Conservation (phyloP, 2,329 filamentous ascomycete species). For the Chaetomiaceae sp. region DNA sequence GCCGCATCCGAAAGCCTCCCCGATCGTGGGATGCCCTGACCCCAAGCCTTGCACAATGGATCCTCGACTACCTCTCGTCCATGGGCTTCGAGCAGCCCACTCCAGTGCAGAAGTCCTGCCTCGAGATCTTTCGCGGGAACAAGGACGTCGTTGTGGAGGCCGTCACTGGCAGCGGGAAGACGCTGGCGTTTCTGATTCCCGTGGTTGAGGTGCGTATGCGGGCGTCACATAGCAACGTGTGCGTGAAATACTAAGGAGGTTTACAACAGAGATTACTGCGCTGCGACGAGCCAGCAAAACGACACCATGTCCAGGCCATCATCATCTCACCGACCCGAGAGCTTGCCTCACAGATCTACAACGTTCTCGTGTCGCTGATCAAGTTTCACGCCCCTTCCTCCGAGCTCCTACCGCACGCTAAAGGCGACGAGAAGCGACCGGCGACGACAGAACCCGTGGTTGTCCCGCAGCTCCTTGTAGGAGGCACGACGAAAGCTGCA, state of each 20-base stretch:
- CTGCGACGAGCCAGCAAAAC: constrained; percentile 75
- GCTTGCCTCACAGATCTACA: constrained; percentile 82
- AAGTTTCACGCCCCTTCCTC: constrained; percentile 78
- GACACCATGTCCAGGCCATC: constrained; percentile 83
- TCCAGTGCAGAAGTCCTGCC: constrained; percentile 73
- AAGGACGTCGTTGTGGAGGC: constrained; percentile 78
- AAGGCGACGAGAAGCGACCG: constrained; percentile 51
- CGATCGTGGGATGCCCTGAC: constrained; percentile 62
- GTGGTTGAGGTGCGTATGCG: constrained; percentile 20
- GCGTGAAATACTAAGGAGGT: constrained; percentile 45
- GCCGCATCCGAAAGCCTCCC: constrained; percentile 32
- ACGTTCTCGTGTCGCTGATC: constrained; percentile 69
- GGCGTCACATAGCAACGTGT: constrained; percentile 47
- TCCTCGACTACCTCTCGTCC: constrained; percentile 64
- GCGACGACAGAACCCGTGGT: constrained; percentile 46
- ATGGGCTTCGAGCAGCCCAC: constrained; percentile 76
- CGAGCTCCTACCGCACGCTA: constrained; percentile 50
- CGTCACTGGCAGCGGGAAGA: constrained; percentile 88
- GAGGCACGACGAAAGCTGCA: constrained; percentile 69
- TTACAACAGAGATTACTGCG: constrained; percentile 63
- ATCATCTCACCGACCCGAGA: constrained; percentile 92
- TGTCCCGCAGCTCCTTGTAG: constrained; percentile 81
- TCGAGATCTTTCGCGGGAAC: constrained; percentile 70
- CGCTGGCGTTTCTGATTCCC: constrained; percentile 59
- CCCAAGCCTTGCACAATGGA: constrained; percentile 68